These are phyloP conservation scores for Dictyostelium intermedium DNA, from an alignment of 78 protist genomes.

Conservation along the genomic window DNA sequence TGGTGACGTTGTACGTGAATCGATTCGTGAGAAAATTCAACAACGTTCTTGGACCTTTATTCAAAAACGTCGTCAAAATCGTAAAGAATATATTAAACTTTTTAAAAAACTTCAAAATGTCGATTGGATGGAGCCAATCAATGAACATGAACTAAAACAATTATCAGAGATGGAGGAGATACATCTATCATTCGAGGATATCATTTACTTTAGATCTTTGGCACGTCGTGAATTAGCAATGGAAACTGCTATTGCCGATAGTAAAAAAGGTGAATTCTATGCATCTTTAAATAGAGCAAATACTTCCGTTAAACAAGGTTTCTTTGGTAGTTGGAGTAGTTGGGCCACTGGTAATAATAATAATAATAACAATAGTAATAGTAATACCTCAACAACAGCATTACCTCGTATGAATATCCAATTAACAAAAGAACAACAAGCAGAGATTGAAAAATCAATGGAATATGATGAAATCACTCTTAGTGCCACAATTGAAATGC, in stretches of 20 bases:
- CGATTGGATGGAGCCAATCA: slow-evolving; percentile 70
- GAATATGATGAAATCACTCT: slow-evolving; percentile 71
- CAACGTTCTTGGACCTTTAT: slow-evolving; percentile 62
- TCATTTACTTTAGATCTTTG: slow-evolving; percentile 60
- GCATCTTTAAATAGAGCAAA: slow-evolving; percentile 13
- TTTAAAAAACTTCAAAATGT: slow-evolving; percentile 62
- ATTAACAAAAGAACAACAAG: slow-evolving; percentile 73
- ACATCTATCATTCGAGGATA: slow-evolving; percentile 50
- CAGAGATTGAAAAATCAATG: slow-evolving; percentile 63
- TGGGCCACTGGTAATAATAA: neutral
- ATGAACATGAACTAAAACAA: slow-evolving; percentile 20
- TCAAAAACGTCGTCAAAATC: slow-evolving; percentile 50
- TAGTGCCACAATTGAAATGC: slow-evolving; percentile 67
- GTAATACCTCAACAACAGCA: too few relatives aligned
- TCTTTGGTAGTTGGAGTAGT: slow-evolving; percentile 9
- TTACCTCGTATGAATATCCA: slow-evolving; percentile 44
- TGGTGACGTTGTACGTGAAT: slow-evolving; percentile 48
- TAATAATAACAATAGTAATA: neutral
- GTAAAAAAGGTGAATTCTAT: slow-evolving; percentile 67
- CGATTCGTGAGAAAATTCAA: slow-evolving; percentile 65
- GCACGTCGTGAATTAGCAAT: slow-evolving; percentile 66
- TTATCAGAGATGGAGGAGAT: slow-evolving; percentile 55
- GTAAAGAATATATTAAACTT: slow-evolving; percentile 57
- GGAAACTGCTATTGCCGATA: slow-evolving; percentile 56
- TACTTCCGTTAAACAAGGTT: neutral